Conservation (phyloP, 129 eudicot species). For the Artemisia argyi region DNA sequence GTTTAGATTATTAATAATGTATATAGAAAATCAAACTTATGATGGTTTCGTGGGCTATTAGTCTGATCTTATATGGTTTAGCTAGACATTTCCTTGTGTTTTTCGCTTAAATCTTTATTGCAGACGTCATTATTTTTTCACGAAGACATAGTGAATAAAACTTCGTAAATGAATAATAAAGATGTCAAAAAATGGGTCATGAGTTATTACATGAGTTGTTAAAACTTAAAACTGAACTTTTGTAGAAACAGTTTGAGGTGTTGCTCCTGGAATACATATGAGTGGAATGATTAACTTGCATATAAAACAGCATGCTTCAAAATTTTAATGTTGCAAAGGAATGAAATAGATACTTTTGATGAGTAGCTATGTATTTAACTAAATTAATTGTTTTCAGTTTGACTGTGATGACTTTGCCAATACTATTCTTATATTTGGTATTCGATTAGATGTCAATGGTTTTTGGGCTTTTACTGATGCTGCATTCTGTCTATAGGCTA, state of each 20-base stretch:
- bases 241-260: slow-evolving; percentile 4
- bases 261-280: slow-evolving; percentile 1
- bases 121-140: too few relatives aligned
- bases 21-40: neutral
- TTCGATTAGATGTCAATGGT: neutral
- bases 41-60: neutral
- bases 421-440: neutral
- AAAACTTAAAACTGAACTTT: neutral
- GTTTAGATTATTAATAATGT: neutral
- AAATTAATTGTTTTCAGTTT: neutral
- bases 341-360: neutral
- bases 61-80: slow-evolving; percentile 2
- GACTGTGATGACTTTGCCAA: neutral
- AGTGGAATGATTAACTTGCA: slow-evolving; percentile 7
- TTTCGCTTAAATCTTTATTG: too few relatives aligned
- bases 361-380: slow-evolving; percentile 1
- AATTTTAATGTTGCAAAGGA: neutral
- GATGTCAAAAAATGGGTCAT: too few relatives aligned
- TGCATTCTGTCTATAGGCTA: slow-evolving; percentile 54
- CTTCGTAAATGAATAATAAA: too few relatives aligned
- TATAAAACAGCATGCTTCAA: neutral
- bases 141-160: too few relatives aligned
- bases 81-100: neutral
- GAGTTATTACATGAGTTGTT: too few relatives aligned
- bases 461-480: slow-evolving; percentile 19